Conservation (phyloP, 2,329 filamentous ascomycete species). For the Canariomyces notabilis region DNA sequence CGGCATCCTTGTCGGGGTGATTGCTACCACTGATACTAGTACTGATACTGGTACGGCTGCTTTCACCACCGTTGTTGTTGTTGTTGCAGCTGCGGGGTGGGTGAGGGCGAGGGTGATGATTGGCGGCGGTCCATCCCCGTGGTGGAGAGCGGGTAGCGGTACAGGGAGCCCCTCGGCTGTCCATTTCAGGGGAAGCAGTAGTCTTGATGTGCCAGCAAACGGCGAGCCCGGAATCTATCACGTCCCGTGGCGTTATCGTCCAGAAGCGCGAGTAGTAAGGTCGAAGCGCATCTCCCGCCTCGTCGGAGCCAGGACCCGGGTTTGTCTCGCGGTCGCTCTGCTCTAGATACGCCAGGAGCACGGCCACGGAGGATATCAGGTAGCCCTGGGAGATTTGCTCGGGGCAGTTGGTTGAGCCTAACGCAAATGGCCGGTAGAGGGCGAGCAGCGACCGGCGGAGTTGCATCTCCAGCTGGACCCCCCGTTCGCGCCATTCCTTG, state of each 20-base stretch:
- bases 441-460: conserved; percentile 47
- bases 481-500: conserved; percentile 47
- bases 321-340: conserved; percentile 46
- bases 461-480: conserved; percentile 49
- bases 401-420: conserved; percentile 47
- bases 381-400: conserved; percentile 49
- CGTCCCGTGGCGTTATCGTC: conserved; percentile 46
- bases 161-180: too few species aligned
- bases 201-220: conserved; percentile 51
- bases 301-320: conserved; percentile 38
- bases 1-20: too few species aligned
- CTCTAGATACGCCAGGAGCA: conserved; percentile 30
- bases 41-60: too few species aligned
- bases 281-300: too few species aligned
- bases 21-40: too few species aligned
- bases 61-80: conserved; percentile 18
- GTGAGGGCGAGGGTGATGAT: too few species aligned
- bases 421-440: conserved; percentile 50
- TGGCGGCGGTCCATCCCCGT: too few species aligned
- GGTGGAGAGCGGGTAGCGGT: too few species aligned
- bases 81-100: conserved; percentile 17
- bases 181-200: too few species aligned
- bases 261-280: too few species aligned
- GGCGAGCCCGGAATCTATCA: conserved; percentile 51
- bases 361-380: conserved; percentile 49